Evolutionary conservation across 805 yeast species (phyloP).

Genomic region (Kodamaea kakaduensis): DNA sequence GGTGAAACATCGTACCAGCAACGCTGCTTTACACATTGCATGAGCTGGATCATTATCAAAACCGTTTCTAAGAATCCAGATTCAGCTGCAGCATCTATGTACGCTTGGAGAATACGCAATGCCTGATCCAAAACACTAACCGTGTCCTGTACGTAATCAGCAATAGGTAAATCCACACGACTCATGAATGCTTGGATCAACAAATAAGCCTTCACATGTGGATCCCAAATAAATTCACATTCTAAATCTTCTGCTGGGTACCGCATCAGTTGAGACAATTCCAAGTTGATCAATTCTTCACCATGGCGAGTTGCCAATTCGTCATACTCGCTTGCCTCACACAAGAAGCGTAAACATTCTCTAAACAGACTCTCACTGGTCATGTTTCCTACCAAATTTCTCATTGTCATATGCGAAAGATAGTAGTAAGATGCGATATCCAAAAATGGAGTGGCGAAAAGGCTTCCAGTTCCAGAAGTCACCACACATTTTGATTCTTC

Average conservation of each 20-base stretch:
- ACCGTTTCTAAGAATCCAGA: conserved; percentile 66
- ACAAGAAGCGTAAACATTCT: conserved; percentile 56
- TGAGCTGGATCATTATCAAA: conserved; percentile 55
- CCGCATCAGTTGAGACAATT: conserved; percentile 70
- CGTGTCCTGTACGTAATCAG: conserved; percentile 93
- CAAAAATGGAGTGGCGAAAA: conserved; percentile 74
- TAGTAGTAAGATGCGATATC: conserved; percentile 88
- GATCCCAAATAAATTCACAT: conserved; percentile 76
- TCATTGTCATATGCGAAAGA: conserved; percentile 83
- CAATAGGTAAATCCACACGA: conserved; percentile 79
- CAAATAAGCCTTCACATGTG: conserved; percentile 74
- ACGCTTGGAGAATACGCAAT: conserved; percentile 89
- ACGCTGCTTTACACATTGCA: conserved; percentile 88
- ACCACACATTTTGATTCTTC: conserved; percentile 68
- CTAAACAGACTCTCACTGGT: conserved; percentile 47
- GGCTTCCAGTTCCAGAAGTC: conserved; percentile 43
- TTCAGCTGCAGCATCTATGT: conserved; percentile 85
- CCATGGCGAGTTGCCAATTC: conserved; percentile 90
- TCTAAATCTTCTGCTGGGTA: conserved; percentile 53
- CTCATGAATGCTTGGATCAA: conserved; percentile 70
- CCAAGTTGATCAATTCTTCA: conserved; percentile 81
- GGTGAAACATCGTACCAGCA: conserved; percentile 82
- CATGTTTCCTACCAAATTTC: conserved; percentile 59
- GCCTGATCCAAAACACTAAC: conserved; percentile 91
- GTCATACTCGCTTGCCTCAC: conserved; percentile 75